Conservation (phyloP, 306 rosid genomes). For the Ceratonia siliqua region DNA sequence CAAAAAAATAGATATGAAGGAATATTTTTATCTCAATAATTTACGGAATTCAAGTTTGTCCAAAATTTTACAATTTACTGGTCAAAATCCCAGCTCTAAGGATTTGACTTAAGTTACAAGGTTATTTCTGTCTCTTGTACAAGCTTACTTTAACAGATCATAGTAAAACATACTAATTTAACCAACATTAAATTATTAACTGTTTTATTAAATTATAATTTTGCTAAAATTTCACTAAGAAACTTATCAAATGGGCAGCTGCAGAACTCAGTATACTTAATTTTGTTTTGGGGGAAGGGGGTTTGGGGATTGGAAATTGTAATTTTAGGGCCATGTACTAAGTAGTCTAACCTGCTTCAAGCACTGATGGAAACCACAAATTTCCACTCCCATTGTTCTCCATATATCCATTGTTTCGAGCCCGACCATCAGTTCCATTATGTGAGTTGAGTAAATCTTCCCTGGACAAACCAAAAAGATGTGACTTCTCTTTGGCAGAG, state of each 20-base stretch:
- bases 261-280: conserved; percentile 6
- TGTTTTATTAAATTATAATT: conserved; percentile 13
- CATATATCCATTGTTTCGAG: conserved; percentile 42
- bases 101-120: background rate
- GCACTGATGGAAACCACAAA: conserved; percentile 52
- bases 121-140: conserved; percentile 15
- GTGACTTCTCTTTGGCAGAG: conserved; percentile 47
- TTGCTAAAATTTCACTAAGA: conserved; percentile 8
- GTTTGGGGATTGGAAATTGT: background rate
- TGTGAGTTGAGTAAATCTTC: conserved; percentile 49
- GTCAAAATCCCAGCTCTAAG: conserved; percentile 3
- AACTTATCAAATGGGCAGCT: background rate
- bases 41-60: conserved; percentile 9
- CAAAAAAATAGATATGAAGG: background rate
- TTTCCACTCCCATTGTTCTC: conserved; percentile 58
- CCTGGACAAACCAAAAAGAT: conserved; percentile 47
- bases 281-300: background rate
- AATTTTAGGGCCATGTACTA: conserved; percentile 12
- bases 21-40: background rate
- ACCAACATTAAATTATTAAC: background rate
- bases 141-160: background rate
- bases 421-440: conserved; percentile 46
- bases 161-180: background rate
- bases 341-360: conserved; percentile 69
- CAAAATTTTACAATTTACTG: background rate